Percentiles rank a stretch among this genome's conserved stretches.
These are phyloP conservation scores for Leishmania aethiopica DNA, from an alignment of 208 protist species.

Conservation along the genomic window DNA sequence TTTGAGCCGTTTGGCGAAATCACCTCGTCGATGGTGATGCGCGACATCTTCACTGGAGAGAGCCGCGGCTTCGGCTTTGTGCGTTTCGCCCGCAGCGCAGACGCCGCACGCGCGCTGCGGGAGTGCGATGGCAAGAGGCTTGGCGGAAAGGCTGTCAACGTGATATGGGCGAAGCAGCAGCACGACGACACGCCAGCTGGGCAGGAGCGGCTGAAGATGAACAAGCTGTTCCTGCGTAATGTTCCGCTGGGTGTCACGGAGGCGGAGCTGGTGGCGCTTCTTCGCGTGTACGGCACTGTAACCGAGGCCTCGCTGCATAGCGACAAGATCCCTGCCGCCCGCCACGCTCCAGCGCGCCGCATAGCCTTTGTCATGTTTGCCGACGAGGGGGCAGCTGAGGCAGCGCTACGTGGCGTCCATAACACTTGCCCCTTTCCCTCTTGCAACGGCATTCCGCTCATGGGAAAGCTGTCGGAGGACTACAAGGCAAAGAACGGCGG, in stretches of 20 bases:
- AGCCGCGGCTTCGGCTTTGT: conserved; percentile 50
- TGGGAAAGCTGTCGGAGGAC: conserved; percentile 48
- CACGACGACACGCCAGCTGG: conserved; percentile 42
- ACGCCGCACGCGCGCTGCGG: conserved; percentile 27
- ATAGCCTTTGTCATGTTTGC: conserved; percentile 57
- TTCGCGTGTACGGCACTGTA: conserved; percentile 31
- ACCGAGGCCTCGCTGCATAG: conserved; percentile 28
- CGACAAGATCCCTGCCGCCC: conserved; percentile 24
- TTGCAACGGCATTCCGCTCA: conserved; percentile 46
- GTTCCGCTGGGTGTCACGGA: conserved; percentile 37
- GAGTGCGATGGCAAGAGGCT: conserved; percentile 16
- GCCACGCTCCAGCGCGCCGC: conserved; percentile 23
- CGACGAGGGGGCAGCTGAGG: conserved; percentile 35
- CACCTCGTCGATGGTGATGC: conserved; percentile 47
- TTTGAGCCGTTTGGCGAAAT: conserved; percentile 47
- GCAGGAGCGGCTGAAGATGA: conserved; percentile 34
- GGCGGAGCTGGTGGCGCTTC: conserved; percentile 17
- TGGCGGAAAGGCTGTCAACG: conserved; percentile 23
- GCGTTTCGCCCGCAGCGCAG: conserved; percentile 25
- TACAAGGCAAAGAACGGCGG: conserved; percentile 14
- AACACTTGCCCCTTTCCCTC: conserved; percentile 40
- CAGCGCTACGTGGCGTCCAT: conserved; percentile 38
- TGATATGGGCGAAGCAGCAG: conserved; percentile 41
- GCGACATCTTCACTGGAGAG: conserved; percentile 50
- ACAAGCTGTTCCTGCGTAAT: conserved; percentile 64